phyloP scores from a whole-genome alignment of 441 rosid species.

The Brassica hybrid region DNA sequence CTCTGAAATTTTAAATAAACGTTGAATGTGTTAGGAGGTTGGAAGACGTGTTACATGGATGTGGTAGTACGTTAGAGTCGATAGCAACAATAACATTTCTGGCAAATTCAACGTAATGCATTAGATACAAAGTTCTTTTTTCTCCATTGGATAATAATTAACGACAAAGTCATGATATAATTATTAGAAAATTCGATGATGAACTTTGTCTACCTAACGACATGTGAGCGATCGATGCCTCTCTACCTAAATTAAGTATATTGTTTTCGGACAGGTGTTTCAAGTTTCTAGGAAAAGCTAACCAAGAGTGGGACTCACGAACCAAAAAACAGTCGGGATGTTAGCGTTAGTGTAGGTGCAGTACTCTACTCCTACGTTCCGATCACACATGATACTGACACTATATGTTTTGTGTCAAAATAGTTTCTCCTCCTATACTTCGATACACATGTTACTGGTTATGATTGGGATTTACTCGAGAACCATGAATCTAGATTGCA shows the following conservation, averaged over 20 bases:
- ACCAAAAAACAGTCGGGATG: background rate
- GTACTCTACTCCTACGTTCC: background rate
- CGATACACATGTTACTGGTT: background rate
- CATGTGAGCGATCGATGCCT: constrained; percentile 5
- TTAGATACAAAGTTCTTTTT: background rate
- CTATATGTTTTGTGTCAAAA: background rate
- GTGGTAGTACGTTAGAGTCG: constrained; percentile 26
- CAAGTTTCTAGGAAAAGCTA: background rate
- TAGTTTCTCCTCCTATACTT: background rate
- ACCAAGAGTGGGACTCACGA: constrained; percentile 5
- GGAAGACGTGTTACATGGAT: constrained; percentile 39
- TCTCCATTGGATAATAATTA: background rate
- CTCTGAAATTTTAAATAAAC: constrained; percentile 14
- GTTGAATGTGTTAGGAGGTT: constrained; percentile 16
- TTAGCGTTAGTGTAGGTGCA: background rate
- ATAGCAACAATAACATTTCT: background rate
- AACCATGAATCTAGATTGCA: background rate
- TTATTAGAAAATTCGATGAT: background rate
- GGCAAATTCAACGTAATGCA: background rate
- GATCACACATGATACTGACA: background rate
- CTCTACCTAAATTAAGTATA: background rate
- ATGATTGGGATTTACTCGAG: background rate
- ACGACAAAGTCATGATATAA: background rate
- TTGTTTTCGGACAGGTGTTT: background rate
- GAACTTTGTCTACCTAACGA: background rate